Conservation (phyloP, 305 asterid species). For the Fraxinus ornus region DNA sequence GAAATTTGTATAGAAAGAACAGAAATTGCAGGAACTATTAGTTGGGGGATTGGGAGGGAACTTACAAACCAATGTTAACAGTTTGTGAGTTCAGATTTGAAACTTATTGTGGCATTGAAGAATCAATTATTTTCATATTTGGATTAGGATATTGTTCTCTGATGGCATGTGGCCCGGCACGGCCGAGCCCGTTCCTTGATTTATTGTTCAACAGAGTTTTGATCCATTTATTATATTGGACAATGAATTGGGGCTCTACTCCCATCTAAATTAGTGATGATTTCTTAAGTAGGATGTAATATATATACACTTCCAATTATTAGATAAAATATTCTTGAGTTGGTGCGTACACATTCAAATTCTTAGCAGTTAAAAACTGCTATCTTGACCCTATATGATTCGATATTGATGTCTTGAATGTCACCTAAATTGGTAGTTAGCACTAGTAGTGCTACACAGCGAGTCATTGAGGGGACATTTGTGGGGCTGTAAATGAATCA, state of each 20-base stretch:
- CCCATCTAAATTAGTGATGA: too few relatives aligned
- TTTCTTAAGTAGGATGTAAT: too few relatives aligned
- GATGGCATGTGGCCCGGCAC: neutral
- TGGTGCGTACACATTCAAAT: too few relatives aligned
- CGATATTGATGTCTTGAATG: too few relatives aligned
- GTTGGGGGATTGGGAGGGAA: constrained; percentile 26
- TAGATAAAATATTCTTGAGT: too few relatives aligned
- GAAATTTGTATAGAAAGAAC: constrained; percentile 38
- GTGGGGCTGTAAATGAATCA: too few relatives aligned
- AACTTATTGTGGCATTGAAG: neutral
- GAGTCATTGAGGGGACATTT: too few relatives aligned
- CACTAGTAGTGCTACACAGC: too few relatives aligned
- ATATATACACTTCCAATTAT: too few relatives aligned
- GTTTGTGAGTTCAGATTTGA: neutral
- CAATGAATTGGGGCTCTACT: neutral
- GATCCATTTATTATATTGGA: neutral
- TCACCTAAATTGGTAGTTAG: too few relatives aligned
- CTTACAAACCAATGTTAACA: constrained; percentile 15
- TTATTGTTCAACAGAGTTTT: neutral
- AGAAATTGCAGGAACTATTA: constrained; percentile 21
- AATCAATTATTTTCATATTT: neutral
- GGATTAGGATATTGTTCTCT: neutral
- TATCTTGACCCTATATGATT: too few relatives aligned
- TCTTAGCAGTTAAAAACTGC: too few relatives aligned
- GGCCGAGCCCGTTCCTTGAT: neutral